These are phyloP conservation scores for Boletus subparvulus DNA, from an alignment of 768 basidiomycete species.

Conservation along the genomic window DNA sequence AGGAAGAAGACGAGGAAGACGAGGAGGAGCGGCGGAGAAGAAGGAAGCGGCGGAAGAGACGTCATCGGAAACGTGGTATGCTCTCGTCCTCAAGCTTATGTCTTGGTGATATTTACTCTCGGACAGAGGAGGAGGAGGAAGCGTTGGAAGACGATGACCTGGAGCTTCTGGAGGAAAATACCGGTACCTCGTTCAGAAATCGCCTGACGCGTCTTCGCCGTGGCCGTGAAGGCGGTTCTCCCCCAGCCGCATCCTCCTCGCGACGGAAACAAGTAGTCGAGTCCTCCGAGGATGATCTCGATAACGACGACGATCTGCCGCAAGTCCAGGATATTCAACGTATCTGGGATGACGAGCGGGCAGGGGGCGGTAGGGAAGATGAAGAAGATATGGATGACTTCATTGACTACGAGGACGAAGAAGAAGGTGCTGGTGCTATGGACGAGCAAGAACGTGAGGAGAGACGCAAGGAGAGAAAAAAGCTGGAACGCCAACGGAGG, in stretches of 20 bases:
- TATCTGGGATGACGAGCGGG: slow-evolving; percentile 78
- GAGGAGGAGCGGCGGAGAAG: slow-evolving; percentile 55
- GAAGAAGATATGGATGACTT: slow-evolving; percentile 72
- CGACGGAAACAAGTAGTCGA: slow-evolving; percentile 59
- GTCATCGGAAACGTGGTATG: slow-evolving; percentile 56
- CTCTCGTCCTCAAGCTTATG: slow-evolving; percentile 8
- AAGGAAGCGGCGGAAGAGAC: slow-evolving; percentile 66
- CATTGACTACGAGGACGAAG: slow-evolving; percentile 76
- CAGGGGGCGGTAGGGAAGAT: slow-evolving; percentile 45
- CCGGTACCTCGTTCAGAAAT: slow-evolving; percentile 74
- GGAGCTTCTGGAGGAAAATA: slow-evolving; percentile 82
- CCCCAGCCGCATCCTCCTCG: slow-evolving; percentile 59
- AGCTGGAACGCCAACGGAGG: slow-evolving; percentile 62
- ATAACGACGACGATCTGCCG: slow-evolving; percentile 50
- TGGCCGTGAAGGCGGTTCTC: slow-evolving; percentile 69
- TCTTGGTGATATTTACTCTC: slow-evolving; percentile 10
- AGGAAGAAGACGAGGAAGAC: slow-evolving; percentile 79
- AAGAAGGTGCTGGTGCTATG: slow-evolving; percentile 77
- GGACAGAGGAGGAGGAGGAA: slow-evolving; percentile 54
- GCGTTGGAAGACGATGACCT: slow-evolving; percentile 84
- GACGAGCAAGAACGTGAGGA: slow-evolving; percentile 78
- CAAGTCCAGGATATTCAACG: slow-evolving; percentile 60
- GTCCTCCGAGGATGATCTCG: slow-evolving; percentile 77
- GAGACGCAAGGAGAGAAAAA: slow-evolving; percentile 62
- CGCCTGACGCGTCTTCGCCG: slow-evolving; percentile 75